Evolutionary conservation across 495 filamentous ascomycete species (phyloP), one percentile per base, ranked within the genome.

Genomic region (Melanomma pulvis-pyrius): DNA sequence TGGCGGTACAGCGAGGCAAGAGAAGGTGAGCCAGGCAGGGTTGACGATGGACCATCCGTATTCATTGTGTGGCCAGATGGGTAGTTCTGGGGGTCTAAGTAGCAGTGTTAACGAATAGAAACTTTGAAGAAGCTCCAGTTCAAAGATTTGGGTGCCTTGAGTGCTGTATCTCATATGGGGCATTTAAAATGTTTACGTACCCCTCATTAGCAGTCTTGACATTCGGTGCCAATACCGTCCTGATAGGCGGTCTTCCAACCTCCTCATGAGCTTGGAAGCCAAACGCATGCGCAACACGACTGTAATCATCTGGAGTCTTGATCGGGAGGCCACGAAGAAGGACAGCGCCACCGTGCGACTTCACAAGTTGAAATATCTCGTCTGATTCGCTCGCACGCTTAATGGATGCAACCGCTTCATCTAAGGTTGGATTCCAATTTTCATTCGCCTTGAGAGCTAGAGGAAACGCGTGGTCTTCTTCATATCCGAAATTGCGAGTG

Each of bases 41-140:
- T 74, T 61, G 51, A 74, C 67, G 11, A 54, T 72, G 28, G 69
- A 72, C 69, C 61, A 70, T 12, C 71, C 71, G 15, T 74, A 72
- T 48, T 72, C 71, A 39, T 70, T 72, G 34, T 74, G 71, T 30
- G 71, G 71, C 69, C 67, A 71, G 36, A 73, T 73, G 15, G 70
- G 70, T 26, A 72, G 61, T 39, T 67, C 63, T 15, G 68, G 63
- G 1, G 67, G 68, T 9, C 64, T 68, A 30, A 6, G 12, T 39
- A 24, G 8, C 22, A 55, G n/a, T 8, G 24, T 65, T 36, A 52
- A 26, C 26, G n/a, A 39, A 21, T 24, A 39, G 17, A 34, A 5
- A 34, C 12, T 34, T 34, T 12, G 12, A 34, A 34, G 30, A 12
- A 12, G 12, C 12, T 5, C 30, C 4, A 34, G 5, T 34, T 34